A percentile compares a stretch with the other conserved stretches of the same genome.
Conservation (phyloP, 1,139 yeast genomes). For the Yamadazyma mexicana region DNA sequence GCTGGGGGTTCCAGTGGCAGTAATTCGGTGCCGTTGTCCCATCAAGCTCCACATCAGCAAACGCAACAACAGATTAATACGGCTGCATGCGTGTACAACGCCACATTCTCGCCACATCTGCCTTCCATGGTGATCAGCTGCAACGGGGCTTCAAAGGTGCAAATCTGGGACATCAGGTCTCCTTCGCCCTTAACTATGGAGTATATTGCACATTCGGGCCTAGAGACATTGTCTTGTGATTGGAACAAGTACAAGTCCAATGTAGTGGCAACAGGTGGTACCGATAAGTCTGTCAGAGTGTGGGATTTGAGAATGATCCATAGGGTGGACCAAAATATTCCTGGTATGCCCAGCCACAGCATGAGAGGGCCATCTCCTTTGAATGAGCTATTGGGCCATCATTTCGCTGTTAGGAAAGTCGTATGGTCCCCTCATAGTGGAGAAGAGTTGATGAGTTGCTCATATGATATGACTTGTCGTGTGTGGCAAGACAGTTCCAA, state of each 20-base stretch:
- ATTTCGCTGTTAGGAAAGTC: constrained; percentile 79
- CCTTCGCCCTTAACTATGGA: constrained; percentile 63
- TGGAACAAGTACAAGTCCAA: constrained; percentile 87
- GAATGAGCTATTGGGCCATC: constrained; percentile 84
- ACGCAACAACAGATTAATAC: constrained; percentile 29
- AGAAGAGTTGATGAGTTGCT: constrained; percentile 67
- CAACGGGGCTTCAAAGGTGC: constrained; percentile 75
- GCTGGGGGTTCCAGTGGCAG: constrained; percentile 22
- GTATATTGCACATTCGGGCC: constrained; percentile 72
- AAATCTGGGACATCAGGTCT: constrained; percentile 81
- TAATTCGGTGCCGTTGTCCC: constrained; percentile 35
- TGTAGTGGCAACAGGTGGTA: constrained; percentile 84
- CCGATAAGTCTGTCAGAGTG: constrained; percentile 76
- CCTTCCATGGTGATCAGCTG: constrained; percentile 71
- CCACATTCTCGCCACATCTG: constrained; percentile 83
- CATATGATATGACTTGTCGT: constrained; percentile 90
- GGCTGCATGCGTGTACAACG: constrained; percentile 69
- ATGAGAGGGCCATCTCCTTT: constrained; percentile 65
- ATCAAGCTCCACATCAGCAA: constrained; percentile 25
- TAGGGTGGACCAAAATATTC: constrained; percentile 32
- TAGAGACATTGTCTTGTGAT: constrained; percentile 79
- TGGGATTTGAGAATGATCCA: constrained; percentile 85
- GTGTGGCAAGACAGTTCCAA: constrained; percentile 79
- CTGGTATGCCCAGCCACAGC: constrained; percentile 37
- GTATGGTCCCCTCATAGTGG: constrained; percentile 89